A percentile compares a stretch with the other conserved stretches of the same genome.
These are phyloP conservation scores for Sarcocystis neurona DNA, from an alignment of 169 alveolate genomes.

Conservation along the genomic window DNA sequence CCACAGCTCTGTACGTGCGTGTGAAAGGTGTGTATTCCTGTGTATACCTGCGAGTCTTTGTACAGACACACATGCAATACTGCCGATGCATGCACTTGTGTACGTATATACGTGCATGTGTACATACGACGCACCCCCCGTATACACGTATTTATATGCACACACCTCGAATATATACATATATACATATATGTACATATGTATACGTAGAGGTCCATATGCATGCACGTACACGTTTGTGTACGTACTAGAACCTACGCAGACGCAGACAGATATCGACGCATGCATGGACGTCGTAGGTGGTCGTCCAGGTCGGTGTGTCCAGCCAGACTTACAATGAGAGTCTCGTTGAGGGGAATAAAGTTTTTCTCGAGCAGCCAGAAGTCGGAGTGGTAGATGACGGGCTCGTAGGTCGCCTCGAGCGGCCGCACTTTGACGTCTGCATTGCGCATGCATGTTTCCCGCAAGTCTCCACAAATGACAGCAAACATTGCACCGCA, in stretches of 20 bases:
- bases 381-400: conserved; percentile 47
- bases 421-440: not conserved
- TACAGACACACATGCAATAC: too few relatives aligned
- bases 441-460: too few relatives aligned
- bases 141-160: too few relatives aligned
- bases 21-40: too few relatives aligned
- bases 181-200: not conserved
- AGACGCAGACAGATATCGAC: not conserved
- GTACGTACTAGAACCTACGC: too few relatives aligned
- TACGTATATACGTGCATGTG: too few relatives aligned
- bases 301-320: too few relatives aligned
- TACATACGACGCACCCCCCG: too few relatives aligned
- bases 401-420: conserved; percentile 42
- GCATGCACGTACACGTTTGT: not conserved
- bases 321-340: not conserved
- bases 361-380: conserved; percentile 60
- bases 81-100: too few relatives aligned
- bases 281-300: too few relatives aligned
- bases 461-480: not conserved
- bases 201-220: not conserved
- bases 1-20: too few relatives aligned
- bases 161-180: not conserved
- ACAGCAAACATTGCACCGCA: not conserved
- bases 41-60: too few relatives aligned
- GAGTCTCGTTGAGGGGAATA: conserved; percentile 43